phyloP scores from a whole-genome alignment of 2,329 filamentous ascomycete genomes.

The Penicillium janthinellum region DNA sequence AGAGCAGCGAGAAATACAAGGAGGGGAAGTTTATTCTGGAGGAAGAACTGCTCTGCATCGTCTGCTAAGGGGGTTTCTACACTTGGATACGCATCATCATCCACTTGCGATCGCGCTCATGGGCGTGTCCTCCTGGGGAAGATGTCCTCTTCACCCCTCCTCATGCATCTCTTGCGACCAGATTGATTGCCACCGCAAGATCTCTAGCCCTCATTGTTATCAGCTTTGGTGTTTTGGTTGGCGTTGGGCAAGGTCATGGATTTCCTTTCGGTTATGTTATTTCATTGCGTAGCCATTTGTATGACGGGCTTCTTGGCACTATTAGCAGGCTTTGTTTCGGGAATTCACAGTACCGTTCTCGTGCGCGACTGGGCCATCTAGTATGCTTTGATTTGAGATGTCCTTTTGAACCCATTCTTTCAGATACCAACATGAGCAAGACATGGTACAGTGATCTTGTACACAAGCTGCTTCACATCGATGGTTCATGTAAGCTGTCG shows the following conservation, averaged over 20 bases:
- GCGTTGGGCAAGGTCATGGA: conserved; percentile 18
- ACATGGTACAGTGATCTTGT: neutral
- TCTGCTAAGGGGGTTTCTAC: conserved; percentile 52
- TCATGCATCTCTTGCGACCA: conserved; percentile 4
- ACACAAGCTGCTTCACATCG: neutral
- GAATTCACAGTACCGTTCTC: neutral
- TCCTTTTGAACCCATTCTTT: neutral
- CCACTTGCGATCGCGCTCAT: neutral
- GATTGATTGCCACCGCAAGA: conserved; percentile 12
- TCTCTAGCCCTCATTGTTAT: neutral
- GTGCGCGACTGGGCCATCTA: neutral
- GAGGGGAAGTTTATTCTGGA: conserved; percentile 98
- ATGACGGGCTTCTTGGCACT: conserved; percentile 2
- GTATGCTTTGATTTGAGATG: neutral
- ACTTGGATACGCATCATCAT: neutral
- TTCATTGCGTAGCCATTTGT: neutral
- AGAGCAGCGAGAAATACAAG: conserved; percentile 93
- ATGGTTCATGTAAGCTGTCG: too few species aligned
- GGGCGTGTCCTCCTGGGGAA: neutral
- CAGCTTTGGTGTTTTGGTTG: conserved; percentile 21
- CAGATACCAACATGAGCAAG: neutral
- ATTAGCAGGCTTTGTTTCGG: neutral
- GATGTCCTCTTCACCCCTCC: neutral
- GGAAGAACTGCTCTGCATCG: conserved; percentile 82
- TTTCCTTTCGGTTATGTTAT: neutral